Evolutionary conservation across 805 yeast genomes (phyloP).

Genomic region (Starmerella riodocensis): DNA sequence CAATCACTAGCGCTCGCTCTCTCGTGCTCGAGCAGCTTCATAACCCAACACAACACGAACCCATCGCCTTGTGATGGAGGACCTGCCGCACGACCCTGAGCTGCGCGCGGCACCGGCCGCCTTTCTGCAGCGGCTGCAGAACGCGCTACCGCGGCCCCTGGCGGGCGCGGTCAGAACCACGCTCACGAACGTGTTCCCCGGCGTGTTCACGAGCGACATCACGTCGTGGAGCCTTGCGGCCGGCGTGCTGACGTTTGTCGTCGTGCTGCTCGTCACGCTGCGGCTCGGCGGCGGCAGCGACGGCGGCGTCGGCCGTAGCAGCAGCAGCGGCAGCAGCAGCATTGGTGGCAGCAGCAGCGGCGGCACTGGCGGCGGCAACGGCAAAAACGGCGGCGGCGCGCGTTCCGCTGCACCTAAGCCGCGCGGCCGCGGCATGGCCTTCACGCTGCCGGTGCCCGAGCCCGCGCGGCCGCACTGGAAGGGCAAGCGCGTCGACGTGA

Average conservation of each 20-base stretch:
- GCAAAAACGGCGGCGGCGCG: no score
- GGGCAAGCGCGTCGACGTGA: slow-evolving; percentile 61
- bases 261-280: slow-evolving; percentile 1
- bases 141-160: no score
- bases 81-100: no score
- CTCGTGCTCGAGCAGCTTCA: background rate
- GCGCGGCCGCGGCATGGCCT: slow-evolving; percentile 16
- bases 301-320: no score
- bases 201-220: background rate
- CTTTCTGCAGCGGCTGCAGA: no score
- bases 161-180: no score
- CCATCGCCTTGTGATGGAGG: no score
- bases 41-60: no score
- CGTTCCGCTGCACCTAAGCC: background rate
- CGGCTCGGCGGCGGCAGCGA: background rate
- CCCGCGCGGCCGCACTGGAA: slow-evolving; percentile 87
- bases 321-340: no score
- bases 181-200: background rate
- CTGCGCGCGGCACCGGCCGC: no score
- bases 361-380: no score
- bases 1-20: background rate
- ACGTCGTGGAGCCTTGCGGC: background rate
- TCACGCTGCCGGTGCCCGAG: slow-evolving; percentile 45
- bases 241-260: background rate
- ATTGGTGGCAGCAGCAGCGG: no score